phyloP scores from a whole-genome alignment of 345 rosid species.

The Capsella bursapastoris region DNA sequence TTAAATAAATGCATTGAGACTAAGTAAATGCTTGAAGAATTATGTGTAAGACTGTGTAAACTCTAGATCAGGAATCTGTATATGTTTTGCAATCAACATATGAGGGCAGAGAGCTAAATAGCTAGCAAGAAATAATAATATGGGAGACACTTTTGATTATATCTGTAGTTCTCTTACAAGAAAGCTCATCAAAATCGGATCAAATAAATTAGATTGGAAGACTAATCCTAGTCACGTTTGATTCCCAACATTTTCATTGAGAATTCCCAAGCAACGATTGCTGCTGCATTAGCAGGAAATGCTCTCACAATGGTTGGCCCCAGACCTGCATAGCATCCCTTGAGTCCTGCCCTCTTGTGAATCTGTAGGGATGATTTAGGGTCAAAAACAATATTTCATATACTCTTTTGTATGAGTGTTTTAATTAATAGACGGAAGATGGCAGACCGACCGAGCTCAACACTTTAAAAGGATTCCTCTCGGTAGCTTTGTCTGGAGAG shows the following conservation, averaged over 20 bases:
- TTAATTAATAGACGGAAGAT: conserved; percentile 26
- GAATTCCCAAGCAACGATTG: conserved; percentile 96
- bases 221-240: conserved; percentile 48
- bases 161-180: conserved; percentile 22
- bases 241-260: conserved; percentile 79
- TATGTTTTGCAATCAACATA: conserved; percentile 19
- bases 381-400: conserved; percentile 13
- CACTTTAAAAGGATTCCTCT: conserved; percentile 74
- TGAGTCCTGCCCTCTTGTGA: conserved; percentile 73
- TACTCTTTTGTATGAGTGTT: not conserved
- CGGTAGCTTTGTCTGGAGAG: conserved; percentile 56
- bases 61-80: conserved; percentile 13
- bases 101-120: not conserved
- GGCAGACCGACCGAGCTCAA: conserved; percentile 62
- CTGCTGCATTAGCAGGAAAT: conserved; percentile 97
- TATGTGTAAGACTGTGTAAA: conserved; percentile 10
- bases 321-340: conserved; percentile 88
- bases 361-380: conserved; percentile 51
- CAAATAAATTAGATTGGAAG: conserved; percentile 17
- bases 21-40: conserved; percentile 19
- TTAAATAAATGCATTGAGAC: not conserved
- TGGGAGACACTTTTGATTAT: conserved; percentile 9
- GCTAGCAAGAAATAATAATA: not conserved
- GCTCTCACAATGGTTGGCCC: conserved; percentile 88
- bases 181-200: conserved; percentile 17